Evolutionary conservation across 352 stramenopile species (phyloP).

Genomic region (Phytophthora podocarpi): DNA sequence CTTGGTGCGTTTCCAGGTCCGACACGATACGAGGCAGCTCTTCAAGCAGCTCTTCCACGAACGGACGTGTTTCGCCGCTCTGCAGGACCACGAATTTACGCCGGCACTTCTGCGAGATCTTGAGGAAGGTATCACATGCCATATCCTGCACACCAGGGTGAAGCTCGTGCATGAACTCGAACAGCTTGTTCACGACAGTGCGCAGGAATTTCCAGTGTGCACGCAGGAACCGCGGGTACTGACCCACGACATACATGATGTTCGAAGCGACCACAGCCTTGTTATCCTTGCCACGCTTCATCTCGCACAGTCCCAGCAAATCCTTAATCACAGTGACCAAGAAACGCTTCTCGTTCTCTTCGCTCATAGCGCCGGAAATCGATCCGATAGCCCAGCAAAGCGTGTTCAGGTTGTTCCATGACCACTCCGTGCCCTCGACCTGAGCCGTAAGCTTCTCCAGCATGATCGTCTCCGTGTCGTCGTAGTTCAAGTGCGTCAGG

Average conservation of each 20-base stretch:
- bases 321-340: constrained; percentile 99
- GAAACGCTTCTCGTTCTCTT: constrained; percentile 99
- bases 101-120: constrained; percentile 98
- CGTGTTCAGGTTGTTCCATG: constrained; percentile 99
- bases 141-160: constrained; percentile 99
- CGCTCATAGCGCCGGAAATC: constrained; percentile 98
- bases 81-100: constrained; percentile 98
- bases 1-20: constrained; percentile 98
- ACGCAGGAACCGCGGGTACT: constrained; percentile 99
- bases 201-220: constrained; percentile 99
- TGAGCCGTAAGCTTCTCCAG: constrained; percentile 96
- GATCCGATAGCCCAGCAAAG: constrained; percentile 99
- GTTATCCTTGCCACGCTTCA: constrained; percentile 99
- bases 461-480: constrained; percentile 99
- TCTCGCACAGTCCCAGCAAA: constrained; percentile 96
- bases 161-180: constrained; percentile 99
- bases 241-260: constrained; percentile 99
- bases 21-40: constrained; percentile 95
- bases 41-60: constrained; percentile 97
- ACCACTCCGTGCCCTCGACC: constrained; percentile 88
- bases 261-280: constrained; percentile 99
- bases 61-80: constrained; percentile 91
- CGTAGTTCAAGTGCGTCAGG: constrained; percentile 99
- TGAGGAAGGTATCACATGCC: constrained; percentile 99
- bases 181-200: constrained; percentile 99